Conservation (phyloP, 2,329 filamentous ascomycete genomes). For the Exophiala oligosperma region DNA sequence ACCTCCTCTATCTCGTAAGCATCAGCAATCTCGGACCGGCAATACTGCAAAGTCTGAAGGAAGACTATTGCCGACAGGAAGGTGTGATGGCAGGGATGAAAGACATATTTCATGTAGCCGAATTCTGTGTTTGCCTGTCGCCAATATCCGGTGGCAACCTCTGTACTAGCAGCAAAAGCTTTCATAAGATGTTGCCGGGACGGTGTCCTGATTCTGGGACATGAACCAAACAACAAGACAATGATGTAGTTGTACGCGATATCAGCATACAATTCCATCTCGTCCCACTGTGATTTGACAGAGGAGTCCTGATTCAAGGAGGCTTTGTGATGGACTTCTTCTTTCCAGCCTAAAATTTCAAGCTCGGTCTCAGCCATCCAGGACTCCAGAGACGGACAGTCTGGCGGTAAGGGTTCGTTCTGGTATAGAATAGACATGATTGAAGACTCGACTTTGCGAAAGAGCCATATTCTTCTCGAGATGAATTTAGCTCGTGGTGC, state of each 20-base stretch:
- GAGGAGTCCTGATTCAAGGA: slow-evolving; percentile 4
- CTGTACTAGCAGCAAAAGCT: background rate
- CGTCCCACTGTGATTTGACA: slow-evolving; percentile 11
- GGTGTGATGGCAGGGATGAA: slow-evolving; percentile 9
- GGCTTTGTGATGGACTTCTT: slow-evolving; percentile 2
- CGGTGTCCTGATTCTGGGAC: background rate
- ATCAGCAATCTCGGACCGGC: slow-evolving; percentile 5
- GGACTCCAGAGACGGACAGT: slow-evolving; percentile 5
- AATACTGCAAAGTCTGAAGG: slow-evolving; percentile 8
- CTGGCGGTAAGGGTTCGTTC: slow-evolving; percentile 4
- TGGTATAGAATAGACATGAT: slow-evolving; percentile 10
- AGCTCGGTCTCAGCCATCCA: slow-evolving; percentile 3
- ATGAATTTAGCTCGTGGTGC: slow-evolving; percentile 3
- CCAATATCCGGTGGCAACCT: slow-evolving; percentile 7
- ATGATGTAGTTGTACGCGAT: slow-evolving; percentile 11
- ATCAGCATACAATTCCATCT: slow-evolving; percentile 10
- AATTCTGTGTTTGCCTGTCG: slow-evolving; percentile 11
- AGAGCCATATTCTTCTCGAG: slow-evolving; percentile 1
- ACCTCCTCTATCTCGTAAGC: slow-evolving; percentile 3
- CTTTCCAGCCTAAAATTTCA: slow-evolving; percentile 1
- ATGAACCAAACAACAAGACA: slow-evolving; percentile 8
- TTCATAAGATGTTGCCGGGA: slow-evolving; percentile 5
- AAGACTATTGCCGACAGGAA: slow-evolving; percentile 8
- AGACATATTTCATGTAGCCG: slow-evolving; percentile 13
- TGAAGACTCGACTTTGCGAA: slow-evolving; percentile 5